Evolutionary conservation across 805 yeast species (phyloP).

Genomic region (Zygoascus ofunaensis): DNA sequence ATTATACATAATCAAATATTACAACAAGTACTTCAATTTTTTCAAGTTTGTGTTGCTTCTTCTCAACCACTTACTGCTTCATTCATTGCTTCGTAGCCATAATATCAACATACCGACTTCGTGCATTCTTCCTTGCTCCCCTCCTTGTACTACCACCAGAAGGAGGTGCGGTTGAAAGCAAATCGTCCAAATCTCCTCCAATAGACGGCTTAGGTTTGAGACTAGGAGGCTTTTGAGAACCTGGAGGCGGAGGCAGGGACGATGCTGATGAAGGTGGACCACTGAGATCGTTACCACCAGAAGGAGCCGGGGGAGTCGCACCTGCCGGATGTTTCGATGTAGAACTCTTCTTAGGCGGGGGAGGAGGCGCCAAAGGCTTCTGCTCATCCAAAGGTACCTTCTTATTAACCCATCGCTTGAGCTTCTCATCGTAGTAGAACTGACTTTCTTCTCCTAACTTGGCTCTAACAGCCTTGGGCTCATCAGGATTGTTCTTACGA

Average conservation of each 20-base stretch:
- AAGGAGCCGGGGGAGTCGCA: constrained; percentile 13
- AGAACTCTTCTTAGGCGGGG: constrained; percentile 38
- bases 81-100: constrained; percentile 32
- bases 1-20: too few relatives aligned
- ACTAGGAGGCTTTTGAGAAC: constrained; percentile 15
- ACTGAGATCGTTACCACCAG: constrained; percentile 1
- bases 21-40: too few relatives aligned
- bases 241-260: constrained; percentile 11
- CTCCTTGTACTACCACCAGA: constrained; percentile 32
- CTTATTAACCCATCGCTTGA: constrained; percentile 79
- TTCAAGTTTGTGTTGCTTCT: too few relatives aligned
- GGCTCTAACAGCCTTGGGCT: constrained; percentile 71
- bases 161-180: constrained; percentile 33
- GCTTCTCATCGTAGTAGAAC: constrained; percentile 72
- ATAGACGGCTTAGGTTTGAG: constrained; percentile 22
- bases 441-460: constrained; percentile 72
- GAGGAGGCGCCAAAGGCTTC: constrained; percentile 59
- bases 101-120: constrained; percentile 56
- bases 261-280: constrained; percentile 28
- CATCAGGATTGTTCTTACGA: constrained; percentile 44
- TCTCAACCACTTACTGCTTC: too few relatives aligned
- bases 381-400: constrained; percentile 32
- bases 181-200: constrained; percentile 40
- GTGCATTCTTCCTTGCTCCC: constrained; percentile 45
- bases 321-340: constrained; percentile 7